Evolutionary conservation across 495 filamentous ascomycete species (phyloP).

Genomic region (Neurospora sp.): DNA sequence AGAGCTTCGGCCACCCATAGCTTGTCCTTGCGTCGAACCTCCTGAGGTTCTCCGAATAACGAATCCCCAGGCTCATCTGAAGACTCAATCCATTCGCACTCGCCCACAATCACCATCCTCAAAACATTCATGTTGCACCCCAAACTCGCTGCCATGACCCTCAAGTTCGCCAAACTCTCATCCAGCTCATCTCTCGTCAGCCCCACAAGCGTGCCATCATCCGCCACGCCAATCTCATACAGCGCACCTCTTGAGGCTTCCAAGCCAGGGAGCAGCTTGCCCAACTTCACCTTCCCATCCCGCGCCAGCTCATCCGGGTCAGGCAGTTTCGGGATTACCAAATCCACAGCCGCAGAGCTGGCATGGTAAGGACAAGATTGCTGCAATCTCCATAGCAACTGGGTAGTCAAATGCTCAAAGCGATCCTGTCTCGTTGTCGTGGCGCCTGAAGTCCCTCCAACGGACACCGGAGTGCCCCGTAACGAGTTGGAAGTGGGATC

Average conservation of each 20-base stretch:
- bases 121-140: conserved; percentile 82
- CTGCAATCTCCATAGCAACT: conserved; percentile 88
- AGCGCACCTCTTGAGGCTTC: conserved; percentile 88
- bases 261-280: conserved; percentile 63
- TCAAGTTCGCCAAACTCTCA: conserved; percentile 74
- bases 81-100: conserved; percentile 60
- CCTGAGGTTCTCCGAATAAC: neutral
- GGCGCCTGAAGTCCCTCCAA: conserved; percentile 27
- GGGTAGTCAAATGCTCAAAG: conserved; percentile 84
- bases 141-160: conserved; percentile 82
- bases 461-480: conserved; percentile 7
- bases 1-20: conserved; percentile 84
- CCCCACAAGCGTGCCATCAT: conserved; percentile 87
- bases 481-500: conserved; percentile 37
- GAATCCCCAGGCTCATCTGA: conserved; percentile 3
- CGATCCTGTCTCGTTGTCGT: conserved; percentile 66
- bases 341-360: conserved; percentile 51
- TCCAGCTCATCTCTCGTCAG: conserved; percentile 85
- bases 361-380: conserved; percentile 88
- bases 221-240: conserved; percentile 93
- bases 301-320: conserved; percentile 36
- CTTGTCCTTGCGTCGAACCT: conserved; percentile 34
- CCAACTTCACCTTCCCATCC: conserved; percentile 41
- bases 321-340: conserved; percentile 65
- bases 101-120: conserved; percentile 74